Evolutionary conservation across 495 filamentous ascomycete species (phyloP), one percentile per base, ranked within the genome.

Genomic region (Schizothecium vesticola): DNA sequence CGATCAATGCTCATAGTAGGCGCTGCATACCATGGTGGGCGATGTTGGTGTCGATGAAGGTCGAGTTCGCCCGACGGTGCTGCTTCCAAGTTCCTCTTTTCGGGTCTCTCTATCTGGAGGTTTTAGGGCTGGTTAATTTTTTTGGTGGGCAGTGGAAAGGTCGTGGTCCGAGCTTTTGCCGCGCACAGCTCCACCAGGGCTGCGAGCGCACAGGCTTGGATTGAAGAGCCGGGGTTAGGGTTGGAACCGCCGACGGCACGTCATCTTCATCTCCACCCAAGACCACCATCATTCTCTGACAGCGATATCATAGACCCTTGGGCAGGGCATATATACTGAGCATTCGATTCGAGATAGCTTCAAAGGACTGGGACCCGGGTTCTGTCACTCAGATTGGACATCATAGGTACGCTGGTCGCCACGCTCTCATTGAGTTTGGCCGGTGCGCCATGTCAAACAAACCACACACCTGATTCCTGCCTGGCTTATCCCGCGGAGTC

Each of bases 61-160:
- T 66, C 68, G 63, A 69, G 57, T 70, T 73, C 73, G 60, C 72
- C 72, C 74, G 74, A 77, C 74, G 64, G 64, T 77, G 75, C 72
- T 76, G 74, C 72, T 65, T 61, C 69, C 67, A 60, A 70, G 65
- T 71, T 69, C 60, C 60, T 69, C 24, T 72, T 72, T 70, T 69
- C 63, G 68, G 64, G 72, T 69, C 67, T 66, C 68, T 68, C 67
- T 67, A 60, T 65, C 61, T 61, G 56, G 61, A 75, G 36, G 43
- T 69, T 73, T 77, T 77, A 77, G 75, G 75, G 75, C 75, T 77
- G 75, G 72, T 67, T 74, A 66, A 66, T 69, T 72, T 77, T 76
- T 76, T 77, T 75, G 73, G 75, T 77, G 75, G 75, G 73, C 75
- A 72, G 67, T 67, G 67, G 23, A 67, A 58, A 62, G 64, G 55